These are phyloP conservation scores for Mycocentrospora acerina DNA, from an alignment of 2,329 filamentous ascomycete genomes.

Conservation along the genomic window DNA sequence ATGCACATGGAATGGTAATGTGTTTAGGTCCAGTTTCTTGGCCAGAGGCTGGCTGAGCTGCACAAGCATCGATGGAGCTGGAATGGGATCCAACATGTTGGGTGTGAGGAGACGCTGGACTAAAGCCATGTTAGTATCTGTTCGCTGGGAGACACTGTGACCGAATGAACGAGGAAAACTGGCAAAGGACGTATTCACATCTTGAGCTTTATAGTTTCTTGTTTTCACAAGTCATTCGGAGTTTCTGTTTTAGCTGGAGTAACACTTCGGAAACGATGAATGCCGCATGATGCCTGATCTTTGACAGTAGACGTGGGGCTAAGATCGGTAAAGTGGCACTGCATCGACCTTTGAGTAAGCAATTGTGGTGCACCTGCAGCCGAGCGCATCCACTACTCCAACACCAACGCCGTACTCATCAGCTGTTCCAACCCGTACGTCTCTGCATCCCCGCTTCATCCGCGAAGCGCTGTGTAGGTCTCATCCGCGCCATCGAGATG, in stretches of 20 bases:
- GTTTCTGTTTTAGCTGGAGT: too few species aligned
- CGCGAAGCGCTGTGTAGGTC: conserved; percentile 34
- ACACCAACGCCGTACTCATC: conserved; percentile 3
- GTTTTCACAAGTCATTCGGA: too few species aligned
- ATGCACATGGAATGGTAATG: conserved; percentile 75
- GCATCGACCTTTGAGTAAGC: neutral
- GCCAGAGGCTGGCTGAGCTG: conserved; percentile 64
- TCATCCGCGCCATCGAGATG: conserved; percentile 31
- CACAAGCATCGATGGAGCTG: conserved; percentile 58
- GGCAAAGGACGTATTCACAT: too few species aligned
- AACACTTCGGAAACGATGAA: conserved; percentile 12
- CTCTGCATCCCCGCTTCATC: conserved; percentile 14
- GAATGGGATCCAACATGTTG: conserved; percentile 72
- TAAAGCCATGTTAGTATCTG: conserved; percentile 22
- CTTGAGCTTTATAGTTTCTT: too few species aligned
- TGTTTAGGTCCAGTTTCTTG: conserved; percentile 61
- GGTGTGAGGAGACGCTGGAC: too few species aligned
- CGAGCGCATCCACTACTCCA: conserved; percentile 10
- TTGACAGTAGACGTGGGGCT: conserved; percentile 7
- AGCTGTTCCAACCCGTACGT: conserved; percentile 7
- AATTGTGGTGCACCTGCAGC: conserved; percentile 3
- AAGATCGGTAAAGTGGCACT: conserved; percentile 4
- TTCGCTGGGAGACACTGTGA: conserved; percentile 3
- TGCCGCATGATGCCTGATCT: conserved; percentile 12
- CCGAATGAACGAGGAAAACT: conserved; percentile 6